Evolutionary conservation across 306 rosid genomes (phyloP), one percentile per base, ranked within the genome.

Genomic region (Cucumis cinereus): DNA sequence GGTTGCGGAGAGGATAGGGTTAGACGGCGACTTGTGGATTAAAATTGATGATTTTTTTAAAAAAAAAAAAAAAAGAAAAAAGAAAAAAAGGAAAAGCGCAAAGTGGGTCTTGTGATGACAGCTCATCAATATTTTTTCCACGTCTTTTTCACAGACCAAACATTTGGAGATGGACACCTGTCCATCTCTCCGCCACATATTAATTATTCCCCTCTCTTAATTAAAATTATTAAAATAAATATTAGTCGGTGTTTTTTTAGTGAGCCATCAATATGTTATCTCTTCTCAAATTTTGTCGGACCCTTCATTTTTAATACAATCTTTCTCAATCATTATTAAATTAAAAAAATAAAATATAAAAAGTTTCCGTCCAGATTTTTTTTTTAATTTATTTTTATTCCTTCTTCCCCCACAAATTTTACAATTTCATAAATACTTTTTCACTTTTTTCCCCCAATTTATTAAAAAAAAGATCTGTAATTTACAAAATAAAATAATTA

Each of bases 61-160:
- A n/a, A 15, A 14, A 4, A 2, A 1, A 0, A 66, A n/a, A 10
- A 40, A 17, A 33, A 19, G 1, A 19, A 63, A 35, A 66, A 35
- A 36, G 4, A 38, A n/a, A 66, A 2, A 20, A 15, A 3, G n/a
- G 38, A 69, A 69, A 69, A 69, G 74, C 13, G 74, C 20, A 69
- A 69, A 69, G 74, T 69, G 56, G 56, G 74, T 43, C 57, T 68
- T 69, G 56, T 24, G 74, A 69, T 41, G 74, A 45, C 74, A 69
- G 56, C 74, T 69, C 74, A 23, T 45, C 73, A 47, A 2, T 5
- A 10, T n/a, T 10, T 19, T 5, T 3, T 41, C 74, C 56, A 69
- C 56, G 75, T 70, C 75, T 45, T 70, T 70, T 45, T 70, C 57
- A 47, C 57, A 24, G 57, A 70, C 75, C 75, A 70, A 70, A 23